A percentile compares a stretch with the other conserved stretches of the same genome.
Conservation (phyloP, 169 alveolate species). For the Toxoplasma gondii region DNA sequence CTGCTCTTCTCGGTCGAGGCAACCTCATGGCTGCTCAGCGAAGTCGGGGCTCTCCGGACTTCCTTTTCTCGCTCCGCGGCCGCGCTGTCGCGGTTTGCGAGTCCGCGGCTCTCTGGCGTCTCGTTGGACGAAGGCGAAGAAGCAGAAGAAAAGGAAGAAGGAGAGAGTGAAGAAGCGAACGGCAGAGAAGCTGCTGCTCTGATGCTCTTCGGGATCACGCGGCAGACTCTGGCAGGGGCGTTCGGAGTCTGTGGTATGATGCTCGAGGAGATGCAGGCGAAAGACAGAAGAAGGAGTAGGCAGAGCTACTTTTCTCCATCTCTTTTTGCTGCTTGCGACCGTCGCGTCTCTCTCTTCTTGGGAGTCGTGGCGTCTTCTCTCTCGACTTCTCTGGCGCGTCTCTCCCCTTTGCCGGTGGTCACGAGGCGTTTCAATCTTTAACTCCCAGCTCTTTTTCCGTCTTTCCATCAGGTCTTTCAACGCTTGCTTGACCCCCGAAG, state of each 20-base stretch:
- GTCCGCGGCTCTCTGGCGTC: not conserved
- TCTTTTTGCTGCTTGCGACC: too few relatives aligned
- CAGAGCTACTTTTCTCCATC: not conserved
- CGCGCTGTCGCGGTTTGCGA: not conserved
- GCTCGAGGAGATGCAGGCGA: slow-evolving; percentile 1
- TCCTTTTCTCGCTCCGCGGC: not conserved
- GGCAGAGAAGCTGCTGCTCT: not conserved
- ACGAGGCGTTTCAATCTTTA: too few relatives aligned
- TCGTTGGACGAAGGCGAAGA: not conserved
- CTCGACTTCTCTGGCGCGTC: too few relatives aligned
- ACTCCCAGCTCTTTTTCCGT: too few relatives aligned
- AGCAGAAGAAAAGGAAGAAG: not conserved
- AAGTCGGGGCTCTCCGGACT: not conserved
- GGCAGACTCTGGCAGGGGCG: slow-evolving; percentile 34
- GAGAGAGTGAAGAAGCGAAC: not conserved
- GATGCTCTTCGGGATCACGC: not conserved
- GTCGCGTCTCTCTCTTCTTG: too few relatives aligned
- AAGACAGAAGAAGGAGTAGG: not conserved
- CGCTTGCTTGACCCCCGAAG: too few relatives aligned
- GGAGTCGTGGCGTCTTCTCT: too few relatives aligned
- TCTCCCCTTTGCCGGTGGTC: too few relatives aligned
- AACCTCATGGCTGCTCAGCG: not conserved
- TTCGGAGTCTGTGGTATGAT: slow-evolving; percentile 10
- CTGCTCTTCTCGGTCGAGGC: slow-evolving; percentile 35
- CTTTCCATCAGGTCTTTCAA: too few relatives aligned